phyloP scores from a whole-genome alignment of 352 stramenopile species.

The Phytophthora capsici region DNA sequence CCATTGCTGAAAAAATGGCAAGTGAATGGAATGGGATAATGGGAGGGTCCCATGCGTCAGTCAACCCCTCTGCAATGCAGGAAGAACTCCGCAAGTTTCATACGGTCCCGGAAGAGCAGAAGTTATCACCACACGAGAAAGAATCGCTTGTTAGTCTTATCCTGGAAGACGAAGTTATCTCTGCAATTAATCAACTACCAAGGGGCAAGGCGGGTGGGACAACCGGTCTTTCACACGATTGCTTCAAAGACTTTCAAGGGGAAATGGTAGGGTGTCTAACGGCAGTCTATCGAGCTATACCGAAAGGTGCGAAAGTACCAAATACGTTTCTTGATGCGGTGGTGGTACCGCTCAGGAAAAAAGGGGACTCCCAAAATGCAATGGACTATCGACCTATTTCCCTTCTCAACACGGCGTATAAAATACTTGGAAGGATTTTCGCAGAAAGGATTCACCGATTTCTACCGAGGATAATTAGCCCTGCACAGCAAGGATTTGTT shows the following conservation, averaged over 20 bases:
- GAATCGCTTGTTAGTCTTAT: background rate
- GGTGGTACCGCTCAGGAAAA: background rate
- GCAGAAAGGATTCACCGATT: background rate
- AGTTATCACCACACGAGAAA: background rate
- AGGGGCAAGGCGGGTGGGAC: background rate
- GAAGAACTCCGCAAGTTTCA: background rate
- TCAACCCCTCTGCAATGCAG: background rate
- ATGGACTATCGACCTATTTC: background rate
- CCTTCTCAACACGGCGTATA: background rate
- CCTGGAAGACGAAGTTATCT: background rate
- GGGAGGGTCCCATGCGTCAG: conserved; percentile 1
- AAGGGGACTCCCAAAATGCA: background rate
- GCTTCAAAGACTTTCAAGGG: conserved; percentile 5
- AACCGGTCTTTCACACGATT: background rate
- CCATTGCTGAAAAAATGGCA: conserved; percentile 1
- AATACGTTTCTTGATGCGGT: background rate
- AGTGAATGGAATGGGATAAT: conserved; percentile 7
- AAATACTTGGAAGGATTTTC: background rate
- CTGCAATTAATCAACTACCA: background rate
- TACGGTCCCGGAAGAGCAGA: background rate
- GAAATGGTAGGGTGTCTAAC: background rate
- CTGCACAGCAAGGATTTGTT: background rate
- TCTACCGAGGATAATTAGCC: background rate
- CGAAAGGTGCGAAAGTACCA: background rate
- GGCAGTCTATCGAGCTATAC: background rate